Base-by-base conservation (phyloP, 2,329 filamentous ascomycete species). In the Fusarium torreyae region DNA sequence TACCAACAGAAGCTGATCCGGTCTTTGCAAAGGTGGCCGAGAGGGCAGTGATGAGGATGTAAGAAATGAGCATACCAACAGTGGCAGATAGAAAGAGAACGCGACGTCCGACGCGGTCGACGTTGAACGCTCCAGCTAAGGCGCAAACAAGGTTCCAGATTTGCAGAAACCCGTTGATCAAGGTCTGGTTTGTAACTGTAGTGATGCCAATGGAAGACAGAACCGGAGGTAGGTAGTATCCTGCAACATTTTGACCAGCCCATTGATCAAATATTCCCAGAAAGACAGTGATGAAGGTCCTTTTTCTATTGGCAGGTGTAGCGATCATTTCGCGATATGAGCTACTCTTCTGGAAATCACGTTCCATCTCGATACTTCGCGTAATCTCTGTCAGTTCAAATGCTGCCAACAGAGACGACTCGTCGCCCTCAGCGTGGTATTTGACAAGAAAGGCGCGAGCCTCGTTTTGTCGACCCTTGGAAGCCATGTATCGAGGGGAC, bases 191-290 rank as follows among this genome's bases (percentile, higher is more conserved):
- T 38, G 79, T 74, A 8, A 77, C 78, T n/a, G 78, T 75, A 7
- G 74, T 79, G 17, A 82, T 78, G 1, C 79, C 79, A 18, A 81
- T 72, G 7, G 76, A 75, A 9, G 77, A 72, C 13, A 82, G 73
- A 71, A 82, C 79, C 1, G 76, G 72, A 4, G 79, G 76, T 5
- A 81, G 73, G 53, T 80, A 81, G 55, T 80, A 81, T 13, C 28
- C 28, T 31, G 49, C 62, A 2, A 65, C 40, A 2, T 54, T 54
- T 2, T 62, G 52, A 9, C 63, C 63, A 7, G 48, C 46, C 63
- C 63, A 66, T 22, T 66, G 63, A 6, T 42, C 52, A 24, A 66
- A 66, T 4, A 57, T 18, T 9, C 63, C 63, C 9, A 66, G 26
- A 15, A 54, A 36, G 14, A 66, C 39, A 5, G 63, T 57, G 15